Evolutionary conservation across 345 rosid species (phyloP), one percentile per base, ranked within the genome.

Genomic region (Ailanthus altissimus): DNA sequence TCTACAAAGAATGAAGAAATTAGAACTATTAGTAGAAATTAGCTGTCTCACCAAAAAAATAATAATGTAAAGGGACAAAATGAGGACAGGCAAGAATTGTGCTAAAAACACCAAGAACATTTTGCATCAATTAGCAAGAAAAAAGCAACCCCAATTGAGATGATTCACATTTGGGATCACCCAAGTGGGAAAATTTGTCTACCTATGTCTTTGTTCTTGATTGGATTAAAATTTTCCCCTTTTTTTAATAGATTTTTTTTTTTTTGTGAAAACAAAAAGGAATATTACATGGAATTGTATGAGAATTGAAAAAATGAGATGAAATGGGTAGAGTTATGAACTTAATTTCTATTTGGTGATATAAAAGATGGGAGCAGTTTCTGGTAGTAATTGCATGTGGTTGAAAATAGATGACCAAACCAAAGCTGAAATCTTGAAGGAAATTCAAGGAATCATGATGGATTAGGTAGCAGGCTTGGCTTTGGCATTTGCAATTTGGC

Each of bases 391-490:
- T 45, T 73, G 68, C 75, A 25, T 43, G 5, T 11, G 46, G 51
- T 72, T 71, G 75, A 71, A 45, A 46, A 61, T n/a, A 40, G 77
- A 74, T 61, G 47, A 61, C 77, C 77, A 61, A 73, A 74, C 77
- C 42, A 46, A 50, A 32, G 38, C 56, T 28, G 47, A 18, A n/a
- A 60, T 49, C 9, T 18, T n/a, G 5, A 25, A 26, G 14, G 23
- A 13, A 36, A 8, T n/a, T 51, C 1, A 32, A 51, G 16, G 43
- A 18, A 3, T 51, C 14, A n/a, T 16, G 43, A 18, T 36, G n/a
- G n/a, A 51, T 70, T 51, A 20, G 47, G 61, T 69, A 14, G 18
- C 43, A 26, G 45, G 67, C 4, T 10, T 18, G 6, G 72, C 46
- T 46, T 32, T n/a, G 45, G 50, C 28, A 23, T 38, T 54, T 38